These are phyloP conservation scores for Hanseniaspora hatyaiensis DNA, from an alignment of 805 yeast genomes.

Conservation along the genomic window DNA sequence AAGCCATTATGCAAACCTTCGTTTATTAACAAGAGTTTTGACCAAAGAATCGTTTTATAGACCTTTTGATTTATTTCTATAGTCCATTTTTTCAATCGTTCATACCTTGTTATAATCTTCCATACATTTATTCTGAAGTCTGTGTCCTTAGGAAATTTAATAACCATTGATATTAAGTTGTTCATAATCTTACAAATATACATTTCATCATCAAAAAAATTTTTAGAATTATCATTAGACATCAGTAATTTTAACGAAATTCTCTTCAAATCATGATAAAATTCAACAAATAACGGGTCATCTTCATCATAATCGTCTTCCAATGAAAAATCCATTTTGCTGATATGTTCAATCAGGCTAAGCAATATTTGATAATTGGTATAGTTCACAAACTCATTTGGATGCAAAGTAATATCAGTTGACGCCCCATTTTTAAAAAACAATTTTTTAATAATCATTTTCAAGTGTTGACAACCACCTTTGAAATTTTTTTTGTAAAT, in stretches of 20 bases:
- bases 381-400: slow-evolving; percentile 70
- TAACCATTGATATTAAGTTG: slow-evolving; percentile 6
- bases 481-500: slow-evolving; percentile 35
- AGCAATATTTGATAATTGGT: slow-evolving; percentile 58
- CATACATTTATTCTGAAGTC: slow-evolving; percentile 1
- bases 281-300: background rate
- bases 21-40: slow-evolving; percentile 25
- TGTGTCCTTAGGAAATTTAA: slow-evolving; percentile 3
- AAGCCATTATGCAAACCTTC: slow-evolving; percentile 3
- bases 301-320: slow-evolving; percentile 47
- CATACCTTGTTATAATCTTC: slow-evolving; percentile 9
- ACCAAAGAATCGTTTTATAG: background rate
- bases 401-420: slow-evolving; percentile 45
- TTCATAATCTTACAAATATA: slow-evolving; percentile 1
- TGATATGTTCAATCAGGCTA: slow-evolving; percentile 52
- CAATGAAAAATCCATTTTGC: slow-evolving; percentile 47
- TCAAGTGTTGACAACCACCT: slow-evolving; percentile 57
- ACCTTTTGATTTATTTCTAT: background rate
- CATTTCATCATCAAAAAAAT: background rate
- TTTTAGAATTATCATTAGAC: slow-evolving; percentile 9
- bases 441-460: slow-evolving; percentile 53
- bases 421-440: slow-evolving; percentile 57
- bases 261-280: background rate
- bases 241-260: slow-evolving; percentile 6
- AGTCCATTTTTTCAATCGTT: slow-evolving; percentile 13